phyloP scores from a whole-genome alignment of 2,329 filamentous ascomycete genomes.

The Cytospora mali region DNA sequence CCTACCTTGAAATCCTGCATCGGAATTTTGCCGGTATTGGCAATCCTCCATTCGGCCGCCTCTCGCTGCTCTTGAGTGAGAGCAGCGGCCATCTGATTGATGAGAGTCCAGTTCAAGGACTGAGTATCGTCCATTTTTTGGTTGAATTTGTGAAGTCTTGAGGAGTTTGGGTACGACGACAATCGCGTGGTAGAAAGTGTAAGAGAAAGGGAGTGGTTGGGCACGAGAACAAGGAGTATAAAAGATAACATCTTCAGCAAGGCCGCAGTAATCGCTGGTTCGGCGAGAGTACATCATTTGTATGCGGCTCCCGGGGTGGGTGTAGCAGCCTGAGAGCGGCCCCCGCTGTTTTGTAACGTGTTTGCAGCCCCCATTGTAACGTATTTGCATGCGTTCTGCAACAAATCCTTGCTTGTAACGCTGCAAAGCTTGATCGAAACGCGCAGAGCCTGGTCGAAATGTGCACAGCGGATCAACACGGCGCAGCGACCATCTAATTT shows the following conservation, averaged over 20 bases:
- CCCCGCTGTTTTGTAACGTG: not conserved
- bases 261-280: not conserved
- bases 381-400: not conserved
- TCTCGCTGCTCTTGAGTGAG: not conserved
- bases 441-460: not conserved
- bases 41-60: conserved; percentile 5
- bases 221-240: not conserved
- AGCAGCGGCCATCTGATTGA: conserved; percentile 4
- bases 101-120: conserved; percentile 7
- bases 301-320: not conserved
- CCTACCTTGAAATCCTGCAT: conserved; percentile 7
- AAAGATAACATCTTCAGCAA: not conserved
- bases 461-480: not conserved
- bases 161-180: not conserved
- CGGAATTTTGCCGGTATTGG: not conserved
- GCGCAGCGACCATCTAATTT: not conserved
- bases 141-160: not conserved
- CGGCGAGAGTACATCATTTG: not conserved
- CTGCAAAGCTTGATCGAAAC: not conserved
- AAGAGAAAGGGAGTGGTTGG: not conserved
- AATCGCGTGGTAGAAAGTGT: not conserved
- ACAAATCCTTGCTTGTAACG: not conserved
- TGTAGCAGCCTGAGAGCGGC: not conserved
- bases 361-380: not conserved
- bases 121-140: not conserved